phyloP scores from a whole-genome alignment of 73 alveolate species.

The Stentor roeselii region DNA sequence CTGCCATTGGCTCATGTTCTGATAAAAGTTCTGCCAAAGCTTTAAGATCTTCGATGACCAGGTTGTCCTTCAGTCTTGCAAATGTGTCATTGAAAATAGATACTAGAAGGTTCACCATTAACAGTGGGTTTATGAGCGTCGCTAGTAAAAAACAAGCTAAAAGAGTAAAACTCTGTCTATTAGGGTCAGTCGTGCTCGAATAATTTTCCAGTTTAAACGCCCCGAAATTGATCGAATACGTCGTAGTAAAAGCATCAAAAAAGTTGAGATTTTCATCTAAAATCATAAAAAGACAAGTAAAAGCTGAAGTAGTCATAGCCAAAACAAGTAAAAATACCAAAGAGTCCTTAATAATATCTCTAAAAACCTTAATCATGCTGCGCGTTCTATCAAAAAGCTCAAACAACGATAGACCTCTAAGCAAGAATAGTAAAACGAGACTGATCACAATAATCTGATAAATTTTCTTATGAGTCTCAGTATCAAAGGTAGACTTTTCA shows the following conservation, averaged over 20 bases:
- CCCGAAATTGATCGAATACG: not conserved
- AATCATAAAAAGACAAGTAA: not conserved
- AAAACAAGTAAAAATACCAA: not conserved
- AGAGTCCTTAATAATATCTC: not conserved
- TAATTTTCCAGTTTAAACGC: not conserved
- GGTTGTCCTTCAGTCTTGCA: not conserved
- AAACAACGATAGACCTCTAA: slow-evolving; percentile 3
- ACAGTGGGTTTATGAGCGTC: not conserved
- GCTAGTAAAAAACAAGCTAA: not conserved
- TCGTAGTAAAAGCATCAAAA: not conserved
- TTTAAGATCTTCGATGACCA: not conserved
- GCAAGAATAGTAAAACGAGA: not conserved
- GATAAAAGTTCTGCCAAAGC: not conserved
- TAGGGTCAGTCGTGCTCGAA: too few relatives aligned
- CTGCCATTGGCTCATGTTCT: not conserved
- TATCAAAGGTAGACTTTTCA: not conserved
- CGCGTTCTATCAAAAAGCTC: not conserved
- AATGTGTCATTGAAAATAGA: not conserved
- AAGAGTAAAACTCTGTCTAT: too few relatives aligned
- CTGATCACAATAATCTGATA: not conserved
- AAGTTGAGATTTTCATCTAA: not conserved
- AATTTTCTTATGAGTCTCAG: not conserved
- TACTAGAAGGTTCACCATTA: slow-evolving; percentile 1
- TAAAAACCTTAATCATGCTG: not conserved
- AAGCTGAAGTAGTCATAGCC: not conserved